Conservation (phyloP, 2,329 filamentous ascomycete genomes). For the Pseudopithomyces maydicus region DNA sequence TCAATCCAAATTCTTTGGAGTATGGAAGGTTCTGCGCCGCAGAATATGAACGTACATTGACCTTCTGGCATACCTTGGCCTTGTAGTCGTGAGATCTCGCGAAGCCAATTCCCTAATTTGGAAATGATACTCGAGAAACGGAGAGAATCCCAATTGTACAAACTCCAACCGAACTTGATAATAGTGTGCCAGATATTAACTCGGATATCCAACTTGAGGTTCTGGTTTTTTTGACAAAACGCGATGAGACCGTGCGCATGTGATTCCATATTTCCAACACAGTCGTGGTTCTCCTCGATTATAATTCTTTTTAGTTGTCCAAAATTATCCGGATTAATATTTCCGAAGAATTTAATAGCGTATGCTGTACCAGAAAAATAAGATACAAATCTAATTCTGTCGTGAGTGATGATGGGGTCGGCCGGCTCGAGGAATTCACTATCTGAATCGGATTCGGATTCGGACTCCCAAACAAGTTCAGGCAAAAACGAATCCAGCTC, state of each 20-base stretch:
- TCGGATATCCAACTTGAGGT: neutral
- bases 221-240: neutral
- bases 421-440: neutral
- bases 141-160: neutral
- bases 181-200: neutral
- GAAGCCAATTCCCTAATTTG: neutral
- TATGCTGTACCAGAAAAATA: conserved; percentile 1
- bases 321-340: neutral
- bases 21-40: neutral
- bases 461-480: neutral
- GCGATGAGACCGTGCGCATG: conserved; percentile 1
- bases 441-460: neutral
- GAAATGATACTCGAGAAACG: neutral
- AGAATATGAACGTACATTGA: neutral
- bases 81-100: neutral
- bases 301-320: neutral
- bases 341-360: neutral
- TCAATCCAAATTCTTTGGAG: neutral
- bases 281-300: neutral
- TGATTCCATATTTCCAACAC: neutral
- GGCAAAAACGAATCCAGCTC: neutral
- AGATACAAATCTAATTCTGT: too few relatives aligned
- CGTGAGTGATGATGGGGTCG: too few relatives aligned
- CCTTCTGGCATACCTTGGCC: neutral
- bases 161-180: neutral